These are phyloP conservation scores for Quercus cerris DNA, from an alignment of 306 rosid genomes.

Conservation along the genomic window DNA sequence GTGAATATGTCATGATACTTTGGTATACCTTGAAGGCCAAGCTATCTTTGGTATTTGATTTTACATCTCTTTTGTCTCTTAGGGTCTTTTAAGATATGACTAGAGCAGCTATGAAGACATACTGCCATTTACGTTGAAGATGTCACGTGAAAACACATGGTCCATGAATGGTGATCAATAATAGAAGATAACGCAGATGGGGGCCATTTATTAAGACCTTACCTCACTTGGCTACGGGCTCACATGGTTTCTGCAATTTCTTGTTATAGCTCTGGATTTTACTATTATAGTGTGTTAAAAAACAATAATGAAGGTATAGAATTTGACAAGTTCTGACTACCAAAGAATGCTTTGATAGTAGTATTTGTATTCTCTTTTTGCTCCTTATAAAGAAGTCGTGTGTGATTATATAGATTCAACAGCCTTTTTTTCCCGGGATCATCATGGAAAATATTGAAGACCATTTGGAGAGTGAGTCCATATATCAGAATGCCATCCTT, in stretches of 20 bases:
- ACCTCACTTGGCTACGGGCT: conserved; percentile 29
- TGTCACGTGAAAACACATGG: conserved; percentile 48
- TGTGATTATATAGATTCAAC: conserved; percentile 14
- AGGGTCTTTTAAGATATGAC: conserved; percentile 18
- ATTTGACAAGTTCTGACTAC: conserved; percentile 30
- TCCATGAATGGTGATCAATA: conserved; percentile 29
- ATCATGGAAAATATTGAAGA: not conserved
- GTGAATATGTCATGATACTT: conserved; percentile 15
- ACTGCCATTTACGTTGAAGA: conserved; percentile 32
- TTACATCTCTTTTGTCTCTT: conserved; percentile 23
- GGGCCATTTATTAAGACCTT: conserved; percentile 41
- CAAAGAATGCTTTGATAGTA: conserved; percentile 14
- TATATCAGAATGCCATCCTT: not conserved
- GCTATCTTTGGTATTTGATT: conserved; percentile 31
- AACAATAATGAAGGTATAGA: conserved; percentile 36
- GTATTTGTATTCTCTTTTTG: not conserved
- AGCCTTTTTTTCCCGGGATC: not conserved
- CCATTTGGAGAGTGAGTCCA: not conserved
- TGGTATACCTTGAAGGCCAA: conserved; percentile 15
- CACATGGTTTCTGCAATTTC: conserved; percentile 37
- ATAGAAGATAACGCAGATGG: conserved; percentile 22
- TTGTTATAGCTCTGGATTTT: conserved; percentile 33
- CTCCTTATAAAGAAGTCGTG: conserved; percentile 6
- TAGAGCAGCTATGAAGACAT: conserved; percentile 23
- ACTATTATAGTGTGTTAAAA: conserved; percentile 28